Percentiles rank a stretch among this genome's conserved stretches.
Conservation (phyloP, 352 stramenopile genomes). For the Globisporangium cystogenes region DNA sequence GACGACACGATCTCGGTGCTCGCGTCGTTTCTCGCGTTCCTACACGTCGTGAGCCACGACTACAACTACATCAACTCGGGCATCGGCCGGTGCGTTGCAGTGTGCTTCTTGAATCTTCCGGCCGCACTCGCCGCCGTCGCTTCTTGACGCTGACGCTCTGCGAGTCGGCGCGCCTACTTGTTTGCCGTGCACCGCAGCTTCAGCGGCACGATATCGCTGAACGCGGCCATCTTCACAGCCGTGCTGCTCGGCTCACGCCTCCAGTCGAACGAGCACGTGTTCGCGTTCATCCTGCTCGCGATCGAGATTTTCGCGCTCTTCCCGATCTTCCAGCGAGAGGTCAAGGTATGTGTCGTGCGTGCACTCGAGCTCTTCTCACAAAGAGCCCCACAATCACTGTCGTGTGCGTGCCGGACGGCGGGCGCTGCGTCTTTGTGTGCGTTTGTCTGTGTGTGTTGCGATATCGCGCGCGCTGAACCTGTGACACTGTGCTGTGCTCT, state of each 20-base stretch:
- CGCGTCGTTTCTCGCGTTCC: conserved; percentile 56
- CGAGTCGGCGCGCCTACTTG: neutral
- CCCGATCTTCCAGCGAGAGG: conserved; percentile 77
- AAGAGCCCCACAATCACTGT: too few species aligned
- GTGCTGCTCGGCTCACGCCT: conserved; percentile 89
- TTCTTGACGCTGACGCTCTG: too few species aligned
- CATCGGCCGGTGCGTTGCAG: conserved; percentile 42
- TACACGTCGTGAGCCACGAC: conserved; percentile 90
- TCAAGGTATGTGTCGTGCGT: conserved; percentile 47
- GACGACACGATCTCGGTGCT: conserved; percentile 92
- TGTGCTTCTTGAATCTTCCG: too few species aligned
- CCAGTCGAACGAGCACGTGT: conserved; percentile 89
- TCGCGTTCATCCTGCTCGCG: conserved; percentile 87
- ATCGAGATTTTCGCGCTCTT: conserved; percentile 91
- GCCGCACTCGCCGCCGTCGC: too few species aligned
- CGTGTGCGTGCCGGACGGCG: neutral
- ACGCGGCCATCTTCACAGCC: conserved; percentile 90
- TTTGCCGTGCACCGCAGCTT: conserved; percentile 34
- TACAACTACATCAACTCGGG: conserved; percentile 87
- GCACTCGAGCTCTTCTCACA: neutral
- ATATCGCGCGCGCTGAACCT: too few species aligned
- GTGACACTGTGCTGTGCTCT: neutral
- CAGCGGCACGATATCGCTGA: conserved; percentile 88
- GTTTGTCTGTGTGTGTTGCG: neutral
- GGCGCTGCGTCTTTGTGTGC: neutral